These are phyloP conservation scores for Elsinoe batatas DNA, from an alignment of 2,329 filamentous ascomycete species.

Conservation along the genomic window DNA sequence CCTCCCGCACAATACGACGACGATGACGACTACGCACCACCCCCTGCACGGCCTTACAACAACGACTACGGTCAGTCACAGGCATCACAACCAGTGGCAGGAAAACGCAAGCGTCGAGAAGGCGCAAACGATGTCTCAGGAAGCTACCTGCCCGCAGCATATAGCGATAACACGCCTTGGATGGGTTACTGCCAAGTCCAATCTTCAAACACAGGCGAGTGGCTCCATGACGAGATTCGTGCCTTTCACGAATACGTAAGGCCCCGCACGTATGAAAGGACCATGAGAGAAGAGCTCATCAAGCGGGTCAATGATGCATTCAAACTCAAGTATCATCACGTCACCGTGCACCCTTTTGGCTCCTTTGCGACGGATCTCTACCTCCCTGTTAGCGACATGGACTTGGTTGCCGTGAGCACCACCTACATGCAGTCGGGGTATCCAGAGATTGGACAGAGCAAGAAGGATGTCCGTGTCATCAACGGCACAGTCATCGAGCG, in stretches of 20 bases:
- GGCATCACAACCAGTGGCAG: neutral
- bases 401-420: conserved; percentile 67
- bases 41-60: neutral
- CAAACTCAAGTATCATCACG: conserved; percentile 37
- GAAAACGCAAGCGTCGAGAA: conserved; percentile 55
- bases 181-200: conserved; percentile 19
- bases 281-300: conserved; percentile 63
- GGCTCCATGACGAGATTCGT: conserved; percentile 79
- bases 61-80: neutral
- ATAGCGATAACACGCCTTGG: conserved; percentile 53
- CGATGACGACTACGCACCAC: neutral
- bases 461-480: conserved; percentile 25
- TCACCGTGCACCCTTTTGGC: conserved; percentile 68
- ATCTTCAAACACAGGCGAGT: conserved; percentile 37
- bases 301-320: conserved; percentile 55
- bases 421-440: conserved; percentile 47
- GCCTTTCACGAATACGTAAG: conserved; percentile 82
- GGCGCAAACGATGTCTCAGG: conserved; percentile 28
- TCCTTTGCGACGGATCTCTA: conserved; percentile 76
- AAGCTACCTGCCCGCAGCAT: conserved; percentile 33
- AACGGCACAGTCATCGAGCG: conserved; percentile 39
- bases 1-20: neutral
- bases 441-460: conserved; percentile 27
- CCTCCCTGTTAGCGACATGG: conserved; percentile 79
- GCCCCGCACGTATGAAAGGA: conserved; percentile 66